Conservation (phyloP, 768 basidiomycete genomes). For the Suillus hirtellus region DNA sequence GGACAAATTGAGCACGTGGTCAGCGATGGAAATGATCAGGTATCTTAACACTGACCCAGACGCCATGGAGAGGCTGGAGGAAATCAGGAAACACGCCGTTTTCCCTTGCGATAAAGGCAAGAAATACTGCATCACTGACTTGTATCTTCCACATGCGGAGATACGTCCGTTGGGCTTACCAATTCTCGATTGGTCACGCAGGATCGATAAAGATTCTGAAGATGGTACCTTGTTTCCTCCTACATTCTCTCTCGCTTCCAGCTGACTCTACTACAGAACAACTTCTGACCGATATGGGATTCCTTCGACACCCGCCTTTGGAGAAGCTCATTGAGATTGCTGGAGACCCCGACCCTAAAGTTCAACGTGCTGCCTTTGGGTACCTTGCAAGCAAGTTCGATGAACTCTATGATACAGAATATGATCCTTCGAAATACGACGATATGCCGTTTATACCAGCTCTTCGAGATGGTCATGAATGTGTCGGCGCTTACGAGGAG, state of each 20-base stretch:
- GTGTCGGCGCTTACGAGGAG: constrained; percentile 64
- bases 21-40: constrained; percentile 72
- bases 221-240: constrained; percentile 1
- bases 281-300: constrained; percentile 44
- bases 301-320: constrained; percentile 65
- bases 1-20: constrained; percentile 84
- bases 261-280: constrained; percentile 43
- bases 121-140: constrained; percentile 38
- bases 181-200: constrained; percentile 67
- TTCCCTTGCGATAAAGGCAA: constrained; percentile 12
- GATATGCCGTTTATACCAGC: constrained; percentile 78
- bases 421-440: constrained; percentile 50
- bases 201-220: neutral
- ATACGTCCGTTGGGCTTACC: constrained; percentile 76
- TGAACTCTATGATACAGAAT: constrained; percentile 50
- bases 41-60: constrained; percentile 59
- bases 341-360: constrained; percentile 49
- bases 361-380: constrained; percentile 60
- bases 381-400: constrained; percentile 75
- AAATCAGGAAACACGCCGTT: constrained; percentile 4
- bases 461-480: constrained; percentile 42
- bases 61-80: constrained; percentile 44
- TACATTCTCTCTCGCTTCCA: constrained; percentile 2
- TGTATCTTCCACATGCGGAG: constrained; percentile 78
- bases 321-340: constrained; percentile 52